A percentile compares a stretch with the other conserved stretches of the same genome.
Evolutionary conservation across 2,329 filamentous ascomycete species (phyloP).

Genomic region (Nemania bipapillata): DNA sequence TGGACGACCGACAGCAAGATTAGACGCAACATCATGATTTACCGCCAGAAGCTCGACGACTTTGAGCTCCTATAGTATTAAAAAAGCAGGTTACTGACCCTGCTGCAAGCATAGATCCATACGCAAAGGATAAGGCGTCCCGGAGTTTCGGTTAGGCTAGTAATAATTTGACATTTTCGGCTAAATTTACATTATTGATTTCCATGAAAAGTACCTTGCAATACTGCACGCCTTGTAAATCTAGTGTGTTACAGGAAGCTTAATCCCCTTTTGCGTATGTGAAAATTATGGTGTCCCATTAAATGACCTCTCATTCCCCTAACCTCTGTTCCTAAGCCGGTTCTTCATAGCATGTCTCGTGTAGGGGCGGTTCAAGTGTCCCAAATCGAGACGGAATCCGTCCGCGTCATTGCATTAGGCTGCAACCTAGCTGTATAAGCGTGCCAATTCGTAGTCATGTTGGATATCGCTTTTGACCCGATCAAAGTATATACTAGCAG

Average conservation of each 20-base stretch:
- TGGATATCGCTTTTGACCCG: too few relatives aligned
- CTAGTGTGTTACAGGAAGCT: background rate
- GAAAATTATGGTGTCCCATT: background rate
- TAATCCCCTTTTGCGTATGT: background rate
- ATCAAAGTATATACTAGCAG: too few relatives aligned
- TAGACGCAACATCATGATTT: conserved; percentile 94
- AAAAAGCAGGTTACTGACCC: background rate
- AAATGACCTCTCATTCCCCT: too few relatives aligned
- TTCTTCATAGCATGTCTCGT: too few relatives aligned
- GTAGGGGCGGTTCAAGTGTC: too few relatives aligned
- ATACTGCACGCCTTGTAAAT: background rate
- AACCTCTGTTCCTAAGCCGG: too few relatives aligned
- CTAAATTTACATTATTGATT: background rate
- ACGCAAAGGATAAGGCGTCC: conserved; percentile 42
- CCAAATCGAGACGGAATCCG: too few relatives aligned
- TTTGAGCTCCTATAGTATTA: conserved; percentile 79
- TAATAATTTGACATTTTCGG: conserved; percentile 1
- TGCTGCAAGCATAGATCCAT: background rate
- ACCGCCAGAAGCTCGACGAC: conserved; percentile 93
- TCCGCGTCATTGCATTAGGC: too few relatives aligned
- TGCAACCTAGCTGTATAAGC: too few relatives aligned
- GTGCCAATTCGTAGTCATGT: too few relatives aligned
- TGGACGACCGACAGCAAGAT: conserved; percentile 98
- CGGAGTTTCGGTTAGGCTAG: conserved; percentile 24
- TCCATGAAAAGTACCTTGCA: background rate